Evolutionary conservation across 1,284 basidiomycete genomes (phyloP).

Genomic region (Irpex sp.): DNA sequence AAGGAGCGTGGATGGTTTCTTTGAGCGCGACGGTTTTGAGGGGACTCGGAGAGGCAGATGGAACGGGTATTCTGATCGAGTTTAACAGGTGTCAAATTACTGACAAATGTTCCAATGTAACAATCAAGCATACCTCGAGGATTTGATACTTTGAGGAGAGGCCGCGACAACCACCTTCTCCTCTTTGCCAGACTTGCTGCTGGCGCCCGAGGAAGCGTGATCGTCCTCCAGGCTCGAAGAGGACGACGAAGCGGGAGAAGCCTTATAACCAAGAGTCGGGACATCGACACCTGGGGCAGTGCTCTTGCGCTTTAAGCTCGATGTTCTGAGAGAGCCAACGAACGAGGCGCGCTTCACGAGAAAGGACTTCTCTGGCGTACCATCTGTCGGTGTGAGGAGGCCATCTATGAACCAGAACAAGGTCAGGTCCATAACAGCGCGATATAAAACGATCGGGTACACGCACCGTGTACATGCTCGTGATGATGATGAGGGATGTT

Average conservation of each 20-base stretch:
- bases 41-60: too few species aligned
- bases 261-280: neutral
- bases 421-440: neutral
- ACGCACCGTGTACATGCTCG: neutral
- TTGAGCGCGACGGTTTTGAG: too few species aligned
- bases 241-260: neutral
- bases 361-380: neutral
- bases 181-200: neutral
- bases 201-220: neutral
- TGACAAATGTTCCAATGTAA: too few species aligned
- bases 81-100: too few species aligned
- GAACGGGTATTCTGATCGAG: too few species aligned
- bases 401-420: neutral
- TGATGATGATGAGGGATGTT: slow-evolving; percentile 3
- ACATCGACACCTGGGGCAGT: neutral
- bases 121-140: neutral
- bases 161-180: neutral
- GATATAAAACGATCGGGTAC: neutral
- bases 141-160: neutral
- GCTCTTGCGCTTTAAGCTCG: neutral
- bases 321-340: neutral
- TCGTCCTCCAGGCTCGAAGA: neutral
- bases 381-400: neutral
- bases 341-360: neutral
- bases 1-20: too few species aligned